Base-by-base conservation (phyloP, 2,329 filamentous ascomycete species). In the Mariannaea sp. region DNA sequence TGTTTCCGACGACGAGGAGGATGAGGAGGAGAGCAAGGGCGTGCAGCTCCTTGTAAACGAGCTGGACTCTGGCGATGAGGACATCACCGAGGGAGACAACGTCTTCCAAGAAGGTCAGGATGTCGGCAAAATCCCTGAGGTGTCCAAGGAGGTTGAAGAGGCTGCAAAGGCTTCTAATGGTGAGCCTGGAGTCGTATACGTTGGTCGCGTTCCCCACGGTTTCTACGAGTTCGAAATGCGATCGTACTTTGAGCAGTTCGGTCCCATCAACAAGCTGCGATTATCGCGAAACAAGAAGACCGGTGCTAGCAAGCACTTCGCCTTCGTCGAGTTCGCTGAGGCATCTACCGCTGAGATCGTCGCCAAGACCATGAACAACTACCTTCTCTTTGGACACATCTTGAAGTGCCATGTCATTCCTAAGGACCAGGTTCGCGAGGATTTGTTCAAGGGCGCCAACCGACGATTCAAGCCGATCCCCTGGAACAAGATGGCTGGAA, bases 221-320 rank as follows among this genome's bases (percentile, higher is more conserved):
- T 99, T 99, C 84, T 97, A 93, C 80, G 94, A 99, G 77, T 84
- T 92, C 67, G 89, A 97, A 76, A 95, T 99, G 88, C 86, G 85
- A 65, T 85, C 87, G 60, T 99, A 97, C 79, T 96, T 97, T 70
- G 83, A 86, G 49, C 94, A 99, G 73, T 99, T 99, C 64, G 94
- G 94, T 63, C 79, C 84, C 12, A 91, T 99, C 65, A 83, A 79
- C 46, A 85, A 75, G 50, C 80, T 97, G 52, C 87, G 93, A 58
- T 81, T 99, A 38, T 94, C 92, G 22, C 88, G 94, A 66, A 97
- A 96, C 80, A 91, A 89, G 74, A 88, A 88, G 72, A 97, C 92
- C 1, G 94, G 94, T 50, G 85, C 85, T 53, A 92, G 89, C 71
- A 96, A 94, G 78, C 94, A 97, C 78, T 96, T 89, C 69, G 94